These are phyloP conservation scores for Prototheca cutis DNA, from an alignment of 163 green algal species.

Conservation along the genomic window DNA sequence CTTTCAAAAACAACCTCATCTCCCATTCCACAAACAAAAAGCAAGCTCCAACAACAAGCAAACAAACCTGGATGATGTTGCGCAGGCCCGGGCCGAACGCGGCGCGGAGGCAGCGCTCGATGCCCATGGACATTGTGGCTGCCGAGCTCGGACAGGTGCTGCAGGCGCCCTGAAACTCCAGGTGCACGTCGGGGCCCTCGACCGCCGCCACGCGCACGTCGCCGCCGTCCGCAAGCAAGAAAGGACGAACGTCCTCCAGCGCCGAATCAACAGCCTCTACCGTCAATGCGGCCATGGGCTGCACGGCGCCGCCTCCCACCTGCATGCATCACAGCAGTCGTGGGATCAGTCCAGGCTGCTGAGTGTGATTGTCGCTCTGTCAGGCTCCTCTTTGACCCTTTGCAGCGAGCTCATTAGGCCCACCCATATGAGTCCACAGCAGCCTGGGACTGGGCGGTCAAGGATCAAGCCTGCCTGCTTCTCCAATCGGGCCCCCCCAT, in stretches of 20 bases:
- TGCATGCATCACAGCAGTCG: not conserved
- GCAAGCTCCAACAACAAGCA: not conserved
- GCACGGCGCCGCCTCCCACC: not conserved
- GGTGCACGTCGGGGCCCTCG: conserved; percentile 48
- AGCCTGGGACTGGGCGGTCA: no score
- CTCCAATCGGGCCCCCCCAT: no score
- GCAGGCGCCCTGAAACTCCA: conserved; percentile 74
- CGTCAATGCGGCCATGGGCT: conserved; percentile 30
- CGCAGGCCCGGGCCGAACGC: conserved; percentile 46
- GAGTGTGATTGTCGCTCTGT: not conserved
- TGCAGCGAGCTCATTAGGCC: no score
- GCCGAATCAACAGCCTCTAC: conserved; percentile 51
- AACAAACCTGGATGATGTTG: conserved; percentile 58
- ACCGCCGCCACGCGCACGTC: conserved; percentile 82
- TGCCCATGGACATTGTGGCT: conserved; percentile 91
- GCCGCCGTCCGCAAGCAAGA: conserved; percentile 89
- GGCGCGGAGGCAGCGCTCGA: conserved; percentile 62
- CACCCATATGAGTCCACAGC: no score
- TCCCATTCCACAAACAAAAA: not conserved
- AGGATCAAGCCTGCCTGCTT: no score
- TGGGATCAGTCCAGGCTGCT: not conserved
- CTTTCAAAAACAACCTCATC: not conserved
- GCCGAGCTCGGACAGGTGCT: conserved; percentile 67
- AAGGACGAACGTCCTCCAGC: conserved; percentile 79
- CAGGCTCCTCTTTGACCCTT: not conserved